Percentiles rank a stretch among this genome's conserved stretches.
Evolutionary conservation across 305 asterid genomes (phyloP).

Genomic region (Fraxinus sp.): DNA sequence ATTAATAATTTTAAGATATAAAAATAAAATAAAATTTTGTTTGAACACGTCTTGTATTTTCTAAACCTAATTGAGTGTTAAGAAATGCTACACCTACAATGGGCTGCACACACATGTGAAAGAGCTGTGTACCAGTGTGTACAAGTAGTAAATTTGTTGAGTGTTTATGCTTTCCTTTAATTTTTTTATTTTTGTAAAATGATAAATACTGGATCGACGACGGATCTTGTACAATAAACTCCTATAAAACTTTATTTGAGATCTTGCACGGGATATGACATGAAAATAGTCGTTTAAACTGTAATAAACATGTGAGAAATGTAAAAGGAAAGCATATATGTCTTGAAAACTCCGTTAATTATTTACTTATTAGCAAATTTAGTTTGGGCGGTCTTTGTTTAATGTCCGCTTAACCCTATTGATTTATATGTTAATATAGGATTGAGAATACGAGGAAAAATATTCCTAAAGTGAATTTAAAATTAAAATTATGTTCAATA

Average conservation of each 20-base stretch:
- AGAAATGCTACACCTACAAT: too few species aligned
- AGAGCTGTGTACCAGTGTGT: too few species aligned
- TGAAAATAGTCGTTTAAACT: not conserved
- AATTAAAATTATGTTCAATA: not conserved
- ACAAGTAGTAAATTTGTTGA: too few species aligned
- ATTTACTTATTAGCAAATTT: not conserved
- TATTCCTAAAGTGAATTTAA: not conserved
- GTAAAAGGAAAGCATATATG: not conserved
- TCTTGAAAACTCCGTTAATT: not conserved
- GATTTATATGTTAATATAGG: too few species aligned
- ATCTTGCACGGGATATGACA: not conserved
- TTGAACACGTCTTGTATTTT: not conserved
- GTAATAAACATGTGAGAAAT: not conserved
- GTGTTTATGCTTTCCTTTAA: not conserved
- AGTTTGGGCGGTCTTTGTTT: not conserved
- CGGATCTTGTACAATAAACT: not conserved
- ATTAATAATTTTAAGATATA: not conserved
- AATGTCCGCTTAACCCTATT: not conserved
- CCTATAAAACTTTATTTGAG: not conserved
- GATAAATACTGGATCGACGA: not conserved
- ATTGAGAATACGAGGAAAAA: not conserved
- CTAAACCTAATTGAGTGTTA: not conserved
- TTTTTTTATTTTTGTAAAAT: not conserved
- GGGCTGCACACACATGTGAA: too few species aligned
- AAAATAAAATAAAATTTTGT: not conserved